phyloP scores from a whole-genome alignment of 495 filamentous ascomycete genomes.

The Hyaloscypha finlandica region DNA sequence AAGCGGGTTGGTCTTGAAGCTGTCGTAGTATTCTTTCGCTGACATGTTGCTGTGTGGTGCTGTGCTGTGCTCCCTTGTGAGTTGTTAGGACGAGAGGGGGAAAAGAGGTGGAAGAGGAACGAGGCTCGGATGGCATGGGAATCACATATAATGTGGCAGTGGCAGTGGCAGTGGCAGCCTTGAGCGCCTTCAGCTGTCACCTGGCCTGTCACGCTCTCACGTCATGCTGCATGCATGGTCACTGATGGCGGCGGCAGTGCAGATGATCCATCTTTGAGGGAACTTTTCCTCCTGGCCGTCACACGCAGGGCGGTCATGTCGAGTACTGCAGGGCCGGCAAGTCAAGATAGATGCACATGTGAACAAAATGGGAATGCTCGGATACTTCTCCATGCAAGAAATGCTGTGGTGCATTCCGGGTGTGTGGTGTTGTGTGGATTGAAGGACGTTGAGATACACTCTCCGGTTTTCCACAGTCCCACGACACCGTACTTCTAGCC shows the following conservation, averaged over 20 bases:
- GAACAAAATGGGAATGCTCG: neutral
- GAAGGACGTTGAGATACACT: neutral
- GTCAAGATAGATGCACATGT: neutral
- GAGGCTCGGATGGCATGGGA: neutral
- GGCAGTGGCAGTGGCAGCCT: neutral
- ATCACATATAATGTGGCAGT: neutral
- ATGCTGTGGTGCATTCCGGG: neutral
- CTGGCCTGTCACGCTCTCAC: neutral
- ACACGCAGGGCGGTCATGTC: neutral
- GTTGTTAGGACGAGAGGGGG: neutral
- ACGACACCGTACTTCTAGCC: neutral
- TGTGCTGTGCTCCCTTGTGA: neutral
- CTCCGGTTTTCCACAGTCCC: neutral
- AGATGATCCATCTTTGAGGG: neutral
- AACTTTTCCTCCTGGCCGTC: neutral
- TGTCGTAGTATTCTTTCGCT: conserved; percentile 26
- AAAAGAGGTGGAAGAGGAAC: neutral
- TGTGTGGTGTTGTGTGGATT: neutral
- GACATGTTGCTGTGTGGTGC: conserved; percentile 13
- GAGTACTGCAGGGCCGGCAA: neutral
- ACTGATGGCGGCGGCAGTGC: neutral
- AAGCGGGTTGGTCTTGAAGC: conserved; percentile 4
- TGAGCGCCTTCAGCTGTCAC: neutral
- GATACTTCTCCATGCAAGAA: neutral
- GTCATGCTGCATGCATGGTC: conserved; percentile 4